Percentiles rank a stretch among this genome's conserved stretches.
These are phyloP conservation scores for Wickerhamiella australiensis DNA, from an alignment of 805 yeast genomes.

Conservation along the genomic window DNA sequence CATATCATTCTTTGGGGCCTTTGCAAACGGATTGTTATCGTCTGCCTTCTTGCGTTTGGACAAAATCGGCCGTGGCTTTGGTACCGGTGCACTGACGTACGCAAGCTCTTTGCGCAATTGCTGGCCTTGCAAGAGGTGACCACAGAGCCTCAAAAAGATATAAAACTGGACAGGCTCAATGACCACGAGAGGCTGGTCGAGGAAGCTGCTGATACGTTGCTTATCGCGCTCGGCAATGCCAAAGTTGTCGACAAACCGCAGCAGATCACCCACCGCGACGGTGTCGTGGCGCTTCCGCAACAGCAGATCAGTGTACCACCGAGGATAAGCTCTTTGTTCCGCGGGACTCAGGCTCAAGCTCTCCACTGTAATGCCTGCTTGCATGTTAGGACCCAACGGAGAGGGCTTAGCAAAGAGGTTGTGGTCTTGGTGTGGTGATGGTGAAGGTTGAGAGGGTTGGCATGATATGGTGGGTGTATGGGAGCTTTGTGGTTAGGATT, in stretches of 20 bases:
- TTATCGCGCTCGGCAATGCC: slow-evolving; percentile 43
- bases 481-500: too few relatives aligned
- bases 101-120: slow-evolving; percentile 35
- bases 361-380: slow-evolving; percentile 21
- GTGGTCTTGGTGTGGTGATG: too few relatives aligned
- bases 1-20: slow-evolving; percentile 45
- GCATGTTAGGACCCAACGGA: slow-evolving; percentile 1
- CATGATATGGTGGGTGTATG: not conserved
- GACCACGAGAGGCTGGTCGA: slow-evolving; percentile 33
- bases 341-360: slow-evolving; percentile 51
- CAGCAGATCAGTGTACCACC: slow-evolving; percentile 86
- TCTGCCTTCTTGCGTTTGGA: slow-evolving; percentile 34
- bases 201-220: slow-evolving; percentile 27
- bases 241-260: slow-evolving; percentile 66
- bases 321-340: slow-evolving; percentile 72
- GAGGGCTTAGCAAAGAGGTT: not conserved
- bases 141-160: slow-evolving; percentile 66
- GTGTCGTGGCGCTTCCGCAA: slow-evolving; percentile 52
- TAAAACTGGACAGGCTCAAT: slow-evolving; percentile 85
- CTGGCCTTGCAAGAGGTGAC: slow-evolving; percentile 48
- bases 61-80: slow-evolving; percentile 69
- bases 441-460: too few relatives aligned
- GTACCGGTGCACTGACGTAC: slow-evolving; percentile 47
- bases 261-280: slow-evolving; percentile 65
- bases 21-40: slow-evolving; percentile 22